These are phyloP conservation scores for Hericium erinaceus DNA, from an alignment of 768 basidiomycete species.

Conservation along the genomic window DNA sequence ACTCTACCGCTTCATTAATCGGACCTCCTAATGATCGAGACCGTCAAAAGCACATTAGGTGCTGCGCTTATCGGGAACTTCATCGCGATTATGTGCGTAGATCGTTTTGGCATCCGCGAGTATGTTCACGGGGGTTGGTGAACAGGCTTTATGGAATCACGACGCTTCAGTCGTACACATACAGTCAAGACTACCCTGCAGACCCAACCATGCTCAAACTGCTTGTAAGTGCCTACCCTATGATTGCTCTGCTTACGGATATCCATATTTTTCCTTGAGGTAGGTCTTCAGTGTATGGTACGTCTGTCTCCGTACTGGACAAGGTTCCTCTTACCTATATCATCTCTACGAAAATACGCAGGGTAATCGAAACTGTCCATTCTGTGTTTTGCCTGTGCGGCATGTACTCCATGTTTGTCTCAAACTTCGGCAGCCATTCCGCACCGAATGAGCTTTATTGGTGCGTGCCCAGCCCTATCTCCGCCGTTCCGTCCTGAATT, in stretches of 20 bases:
- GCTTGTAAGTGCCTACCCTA: background rate
- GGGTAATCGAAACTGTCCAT: background rate
- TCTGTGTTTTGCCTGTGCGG: background rate
- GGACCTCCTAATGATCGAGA: background rate
- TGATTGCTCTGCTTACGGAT: background rate
- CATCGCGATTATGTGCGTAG: background rate
- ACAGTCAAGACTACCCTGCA: background rate
- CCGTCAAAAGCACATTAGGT: background rate
- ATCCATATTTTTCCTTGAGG: background rate
- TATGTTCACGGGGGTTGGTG: too few species aligned
- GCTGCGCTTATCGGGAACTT: background rate
- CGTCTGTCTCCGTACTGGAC: background rate
- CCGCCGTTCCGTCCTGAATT: background rate
- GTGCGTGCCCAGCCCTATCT: background rate
- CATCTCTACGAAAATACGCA: background rate
- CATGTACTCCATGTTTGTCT: background rate
- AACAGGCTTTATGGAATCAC: slow-evolving; percentile 1
- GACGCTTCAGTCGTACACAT: background rate
- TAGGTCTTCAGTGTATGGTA: background rate
- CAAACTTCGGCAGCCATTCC: background rate
- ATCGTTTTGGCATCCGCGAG: background rate
- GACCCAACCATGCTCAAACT: background rate
- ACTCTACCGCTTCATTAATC: too few species aligned
- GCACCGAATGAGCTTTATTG: background rate
- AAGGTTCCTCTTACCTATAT: background rate